Conservation (phyloP, 2,329 filamentous ascomycete genomes). For the Neonectria neomacrospora region DNA sequence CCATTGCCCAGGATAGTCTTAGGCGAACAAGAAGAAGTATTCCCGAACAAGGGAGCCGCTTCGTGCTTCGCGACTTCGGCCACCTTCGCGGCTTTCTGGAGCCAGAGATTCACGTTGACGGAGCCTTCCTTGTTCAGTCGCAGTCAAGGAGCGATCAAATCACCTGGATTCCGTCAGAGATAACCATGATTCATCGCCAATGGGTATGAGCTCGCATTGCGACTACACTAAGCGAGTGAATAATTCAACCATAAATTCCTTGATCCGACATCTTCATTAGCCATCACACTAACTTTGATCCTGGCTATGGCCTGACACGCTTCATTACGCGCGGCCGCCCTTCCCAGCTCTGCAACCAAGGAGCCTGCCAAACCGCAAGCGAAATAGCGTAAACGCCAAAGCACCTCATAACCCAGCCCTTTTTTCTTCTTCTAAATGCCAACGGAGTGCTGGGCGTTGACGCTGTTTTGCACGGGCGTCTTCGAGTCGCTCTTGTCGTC, state of each 20-base stretch:
- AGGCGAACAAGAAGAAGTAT: too few relatives aligned
- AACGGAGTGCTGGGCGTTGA: conserved; percentile 4
- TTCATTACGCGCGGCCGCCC: not conserved
- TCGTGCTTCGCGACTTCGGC: conserved; percentile 2
- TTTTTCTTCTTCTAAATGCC: conserved; percentile 1
- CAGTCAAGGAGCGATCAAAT: not conserved
- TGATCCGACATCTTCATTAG: not conserved
- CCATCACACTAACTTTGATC: not conserved
- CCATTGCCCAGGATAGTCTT: too few relatives aligned
- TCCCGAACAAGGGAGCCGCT: too few relatives aligned
- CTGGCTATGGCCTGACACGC: too few relatives aligned
- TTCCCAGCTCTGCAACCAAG: not conserved
- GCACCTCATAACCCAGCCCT: not conserved
- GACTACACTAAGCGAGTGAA: not conserved
- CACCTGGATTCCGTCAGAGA: not conserved
- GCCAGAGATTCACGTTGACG: not conserved
- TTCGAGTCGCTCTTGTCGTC: conserved; percentile 23
- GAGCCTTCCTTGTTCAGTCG: not conserved
- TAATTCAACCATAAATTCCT: not conserved
- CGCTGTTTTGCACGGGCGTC: not conserved
- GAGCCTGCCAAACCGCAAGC: not conserved
- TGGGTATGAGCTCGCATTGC: not conserved
- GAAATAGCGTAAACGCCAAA: not conserved
- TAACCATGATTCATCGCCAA: not conserved
- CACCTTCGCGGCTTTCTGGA: too few relatives aligned